Evolutionary conservation across 73 alveolate genomes (phyloP).

Genomic region (Paramecium primaurelia): DNA sequence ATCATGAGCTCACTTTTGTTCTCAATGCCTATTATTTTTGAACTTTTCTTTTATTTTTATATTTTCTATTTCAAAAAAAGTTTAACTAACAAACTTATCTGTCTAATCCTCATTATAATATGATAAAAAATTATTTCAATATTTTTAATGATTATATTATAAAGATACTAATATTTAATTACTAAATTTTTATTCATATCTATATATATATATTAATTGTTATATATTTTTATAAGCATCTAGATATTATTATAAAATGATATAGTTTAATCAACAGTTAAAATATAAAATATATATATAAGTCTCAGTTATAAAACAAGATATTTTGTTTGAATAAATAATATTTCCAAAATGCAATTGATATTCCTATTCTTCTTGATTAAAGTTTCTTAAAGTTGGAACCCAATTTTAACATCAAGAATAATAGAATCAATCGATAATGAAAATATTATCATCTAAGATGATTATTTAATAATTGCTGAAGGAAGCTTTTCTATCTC

Average conservation of each 20-base stretch:
- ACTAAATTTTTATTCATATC: too few species aligned
- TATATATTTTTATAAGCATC: neutral
- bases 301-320: neutral
- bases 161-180: too few species aligned
- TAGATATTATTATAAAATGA: neutral
- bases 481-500: neutral
- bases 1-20: neutral
- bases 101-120: too few species aligned
- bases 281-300: neutral
- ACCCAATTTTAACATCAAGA: neutral
- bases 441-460: neutral
- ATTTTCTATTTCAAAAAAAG: neutral
- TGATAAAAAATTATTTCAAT: too few species aligned
- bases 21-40: neutral
- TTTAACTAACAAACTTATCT: neutral
- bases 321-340: neutral
- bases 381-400: neutral
- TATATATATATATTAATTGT: neutral
- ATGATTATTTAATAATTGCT: neutral
- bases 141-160: too few species aligned
- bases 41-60: neutral
- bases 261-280: neutral
- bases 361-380: neutral
- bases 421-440: neutral
- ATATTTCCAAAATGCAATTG: neutral